Evolutionary conservation across 352 stramenopile genomes (phyloP).

Genomic region (Pythium myriotylum): DNA sequence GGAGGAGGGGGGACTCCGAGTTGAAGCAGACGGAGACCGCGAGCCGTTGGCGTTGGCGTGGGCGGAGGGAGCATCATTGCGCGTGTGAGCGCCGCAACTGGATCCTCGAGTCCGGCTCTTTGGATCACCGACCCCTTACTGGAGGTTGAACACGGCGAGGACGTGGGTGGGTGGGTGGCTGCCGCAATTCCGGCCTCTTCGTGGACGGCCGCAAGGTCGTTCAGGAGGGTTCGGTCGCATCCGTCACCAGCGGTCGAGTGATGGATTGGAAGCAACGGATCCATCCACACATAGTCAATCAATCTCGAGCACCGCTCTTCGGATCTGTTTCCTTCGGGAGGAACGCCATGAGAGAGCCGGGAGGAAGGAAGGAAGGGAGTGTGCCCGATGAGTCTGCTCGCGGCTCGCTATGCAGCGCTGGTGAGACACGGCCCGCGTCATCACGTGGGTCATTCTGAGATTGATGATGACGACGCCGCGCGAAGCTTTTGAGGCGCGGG

Average conservation of each 20-base stretch:
- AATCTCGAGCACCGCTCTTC: too few species aligned
- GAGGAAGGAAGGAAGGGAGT: too few species aligned
- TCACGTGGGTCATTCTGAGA: not conserved
- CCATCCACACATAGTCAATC: not conserved
- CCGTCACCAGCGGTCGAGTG: too few species aligned
- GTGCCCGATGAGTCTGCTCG: not conserved
- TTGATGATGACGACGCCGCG: not conserved
- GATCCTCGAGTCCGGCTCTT: constrained; percentile 3
- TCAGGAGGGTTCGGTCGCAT: not conserved
- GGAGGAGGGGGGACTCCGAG: too few species aligned
- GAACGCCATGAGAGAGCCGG: not conserved
- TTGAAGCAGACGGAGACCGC: too few species aligned
- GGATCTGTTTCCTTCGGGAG: not conserved
- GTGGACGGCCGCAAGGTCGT: not conserved
- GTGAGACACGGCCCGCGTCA: not conserved
- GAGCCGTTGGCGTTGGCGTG: too few species aligned
- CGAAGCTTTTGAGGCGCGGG: not conserved
- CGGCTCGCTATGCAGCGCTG: too few species aligned
- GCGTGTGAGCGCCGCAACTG: not conserved
- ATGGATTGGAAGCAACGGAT: not conserved
- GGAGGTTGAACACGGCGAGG: constrained; percentile 15
- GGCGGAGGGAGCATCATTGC: too few species aligned
- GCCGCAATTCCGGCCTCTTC: not conserved
- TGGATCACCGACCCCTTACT: not conserved
- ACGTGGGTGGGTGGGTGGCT: too few species aligned